Evolutionary conservation across 2,329 filamentous ascomycete genomes (phyloP).

Genomic region (Diplodia sapinea): DNA sequence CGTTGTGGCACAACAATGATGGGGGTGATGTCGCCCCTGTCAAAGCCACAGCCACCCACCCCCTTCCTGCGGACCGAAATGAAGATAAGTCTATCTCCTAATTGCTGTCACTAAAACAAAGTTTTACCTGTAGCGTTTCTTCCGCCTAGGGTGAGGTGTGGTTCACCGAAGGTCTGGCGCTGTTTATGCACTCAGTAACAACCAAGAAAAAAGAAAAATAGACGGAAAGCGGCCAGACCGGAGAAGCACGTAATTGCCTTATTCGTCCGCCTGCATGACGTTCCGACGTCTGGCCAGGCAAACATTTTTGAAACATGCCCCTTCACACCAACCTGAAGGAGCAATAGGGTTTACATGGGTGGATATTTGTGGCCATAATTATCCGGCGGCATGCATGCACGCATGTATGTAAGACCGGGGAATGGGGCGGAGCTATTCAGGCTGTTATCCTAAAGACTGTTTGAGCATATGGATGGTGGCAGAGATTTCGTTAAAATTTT

Average conservation of each 20-base stretch:
- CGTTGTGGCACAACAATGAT: neutral
- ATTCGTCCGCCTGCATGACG: slow-evolving; percentile 9
- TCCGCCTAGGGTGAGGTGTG: neutral
- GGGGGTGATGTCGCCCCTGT: neutral
- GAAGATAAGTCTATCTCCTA: neutral
- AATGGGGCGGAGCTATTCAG: neutral
- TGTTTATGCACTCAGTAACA: neutral
- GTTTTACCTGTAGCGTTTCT: neutral
- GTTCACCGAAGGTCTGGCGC: neutral
- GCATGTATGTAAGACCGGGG: slow-evolving; percentile 2
- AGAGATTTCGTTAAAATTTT: neutral
- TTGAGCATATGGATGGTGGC: neutral
- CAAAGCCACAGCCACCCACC: neutral
- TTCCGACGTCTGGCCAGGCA: slow-evolving; percentile 24
- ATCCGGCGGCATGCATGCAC: slow-evolving; percentile 6
- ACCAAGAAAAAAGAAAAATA: neutral
- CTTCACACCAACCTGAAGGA: slow-evolving; percentile 6
- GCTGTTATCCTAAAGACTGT: neutral
- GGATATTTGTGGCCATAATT: neutral
- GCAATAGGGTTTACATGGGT: slow-evolving; percentile 11
- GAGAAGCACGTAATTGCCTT: neutral
- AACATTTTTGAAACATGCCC: slow-evolving; percentile 26
- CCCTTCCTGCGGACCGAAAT: too few relatives aligned
- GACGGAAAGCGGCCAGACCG: neutral
- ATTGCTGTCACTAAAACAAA: neutral